Base-by-base conservation (phyloP, 2,329 filamentous ascomycete species). In the Penicillium verrucosum region DNA sequence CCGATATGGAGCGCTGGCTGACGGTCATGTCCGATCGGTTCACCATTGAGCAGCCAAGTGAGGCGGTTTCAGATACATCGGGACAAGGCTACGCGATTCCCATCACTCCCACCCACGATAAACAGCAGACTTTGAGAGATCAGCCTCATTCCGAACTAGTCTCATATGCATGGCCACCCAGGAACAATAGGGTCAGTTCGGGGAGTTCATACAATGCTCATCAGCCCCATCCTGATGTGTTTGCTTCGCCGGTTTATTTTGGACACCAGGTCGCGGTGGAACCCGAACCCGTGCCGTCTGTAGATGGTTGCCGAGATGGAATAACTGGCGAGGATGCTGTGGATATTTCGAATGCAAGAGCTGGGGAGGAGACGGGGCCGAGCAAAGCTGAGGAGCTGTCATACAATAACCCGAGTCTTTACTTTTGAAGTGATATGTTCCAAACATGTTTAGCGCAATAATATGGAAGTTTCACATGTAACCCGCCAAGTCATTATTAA, bases 1-100 rank as follows among this genome's bases (percentile, higher is more conserved):
- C 50, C 7, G 61, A 63, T 29, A 58, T 65, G 58, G 57, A 62
- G 29, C 60, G 41, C 23, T 66, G 64, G 64, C 23, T 58, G 53
- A 46, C 45, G 5, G 55, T 29, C 18, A 57, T 61, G 41, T 64
- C 60, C 5, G 56, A 60, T 36, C 63, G 60, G 16, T 66, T 61
- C 47, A 54, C 37, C 7, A 40, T 56, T 5, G 57, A 56, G 36
- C 44, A 54, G 7, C 18, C 46, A 27, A 46, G 42, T 29, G 41
- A 41, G 12, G n/a, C 18, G 16, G 32, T 51, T 14, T 41, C 44
- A 2, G 48, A 40, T 4, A 48, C 30, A 5, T 44, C 51, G 4
- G 45, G 53, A n/a, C 32, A 27, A 40, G 41, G 42, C 8, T 49
- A 51, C 50, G 21, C 37, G 23, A 56, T 51, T 11, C 45, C 54